Evolutionary conservation across 148 eudicot species (phyloP).

Genomic region (Chenopodium album): DNA sequence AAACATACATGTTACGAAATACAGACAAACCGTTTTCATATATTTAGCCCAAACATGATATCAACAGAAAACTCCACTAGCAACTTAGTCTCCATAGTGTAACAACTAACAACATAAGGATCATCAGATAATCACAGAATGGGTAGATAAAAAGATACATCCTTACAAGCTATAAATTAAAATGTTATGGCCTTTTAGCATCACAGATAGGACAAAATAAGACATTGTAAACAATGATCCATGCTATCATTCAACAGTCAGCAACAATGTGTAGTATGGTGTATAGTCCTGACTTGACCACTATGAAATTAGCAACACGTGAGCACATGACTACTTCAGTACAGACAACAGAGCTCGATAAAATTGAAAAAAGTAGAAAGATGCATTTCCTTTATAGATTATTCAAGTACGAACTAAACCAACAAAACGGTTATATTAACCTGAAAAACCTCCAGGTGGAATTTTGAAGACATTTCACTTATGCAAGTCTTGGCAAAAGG

Average conservation of each 20-base stretch:
- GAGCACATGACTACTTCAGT: neutral
- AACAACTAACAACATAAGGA: neutral
- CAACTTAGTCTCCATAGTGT: neutral
- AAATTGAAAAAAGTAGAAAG: neutral
- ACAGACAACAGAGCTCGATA: neutral
- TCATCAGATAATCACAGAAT: neutral
- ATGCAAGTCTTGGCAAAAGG: constrained; percentile 80
- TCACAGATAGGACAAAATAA: too few relatives aligned
- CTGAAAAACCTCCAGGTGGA: constrained; percentile 81
- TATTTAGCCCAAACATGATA: neutral
- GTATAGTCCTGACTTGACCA: neutral
- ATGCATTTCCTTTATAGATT: too few relatives aligned
- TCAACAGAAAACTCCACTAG: neutral
- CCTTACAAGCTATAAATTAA: neutral
- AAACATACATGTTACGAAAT: neutral
- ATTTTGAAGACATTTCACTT: constrained; percentile 67
- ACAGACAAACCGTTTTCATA: neutral
- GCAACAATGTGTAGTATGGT: neutral
- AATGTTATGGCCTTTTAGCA: neutral
- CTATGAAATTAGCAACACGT: neutral
- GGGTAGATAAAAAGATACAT: neutral
- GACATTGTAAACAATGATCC: neutral
- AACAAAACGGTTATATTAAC: constrained; percentile 26
- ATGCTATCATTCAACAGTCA: neutral
- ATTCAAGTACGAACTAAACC: neutral